Evolutionary conservation across 2,329 filamentous ascomycete genomes (phyloP).

Genomic region (Colletotrichum sp.): DNA sequence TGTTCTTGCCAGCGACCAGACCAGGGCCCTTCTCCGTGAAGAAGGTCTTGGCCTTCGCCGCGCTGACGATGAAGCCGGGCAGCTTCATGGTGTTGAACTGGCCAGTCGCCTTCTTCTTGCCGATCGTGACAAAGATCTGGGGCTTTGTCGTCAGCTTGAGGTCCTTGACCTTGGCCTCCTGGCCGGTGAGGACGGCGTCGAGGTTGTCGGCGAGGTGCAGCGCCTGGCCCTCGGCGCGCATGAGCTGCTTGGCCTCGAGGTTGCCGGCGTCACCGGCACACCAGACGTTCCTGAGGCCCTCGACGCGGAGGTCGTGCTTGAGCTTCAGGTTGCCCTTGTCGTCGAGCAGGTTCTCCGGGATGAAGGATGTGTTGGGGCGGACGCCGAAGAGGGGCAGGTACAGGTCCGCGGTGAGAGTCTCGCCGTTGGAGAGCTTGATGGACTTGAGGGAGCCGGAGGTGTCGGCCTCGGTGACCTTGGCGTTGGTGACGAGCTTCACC

Average conservation of each 20-base stretch:
- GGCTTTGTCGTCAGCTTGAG: conserved; percentile 20
- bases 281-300: conserved; percentile 28
- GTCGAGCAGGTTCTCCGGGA: conserved; percentile 29
- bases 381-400: conserved; percentile 34
- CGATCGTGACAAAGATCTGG: conserved; percentile 19
- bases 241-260: conserved; percentile 24
- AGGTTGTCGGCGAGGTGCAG: conserved; percentile 40
- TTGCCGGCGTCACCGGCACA: conserved; percentile 31
- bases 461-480: conserved; percentile 37
- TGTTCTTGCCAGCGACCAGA: conserved; percentile 18
- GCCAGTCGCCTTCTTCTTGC: conserved; percentile 19
- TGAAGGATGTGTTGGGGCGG: conserved; percentile 30
- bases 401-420: conserved; percentile 30
- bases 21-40: conserved; percentile 20
- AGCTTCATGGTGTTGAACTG: conserved; percentile 22
- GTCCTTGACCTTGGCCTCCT: conserved; percentile 15
- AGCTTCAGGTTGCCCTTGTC: conserved; percentile 25
- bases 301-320: conserved; percentile 27
- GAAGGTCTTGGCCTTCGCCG: conserved; percentile 22
- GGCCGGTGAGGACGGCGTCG: conserved; percentile 24
- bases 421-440: conserved; percentile 37
- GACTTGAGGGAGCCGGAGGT: conserved; percentile 28
- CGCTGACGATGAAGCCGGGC: conserved; percentile 20
- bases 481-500: conserved; percentile 45
- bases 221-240: conserved; percentile 36